Evolutionary conservation across 1,284 basidiomycete genomes (phyloP), one percentile per base, ranked within the genome.

Genomic region (Amylostereum areolatum): DNA sequence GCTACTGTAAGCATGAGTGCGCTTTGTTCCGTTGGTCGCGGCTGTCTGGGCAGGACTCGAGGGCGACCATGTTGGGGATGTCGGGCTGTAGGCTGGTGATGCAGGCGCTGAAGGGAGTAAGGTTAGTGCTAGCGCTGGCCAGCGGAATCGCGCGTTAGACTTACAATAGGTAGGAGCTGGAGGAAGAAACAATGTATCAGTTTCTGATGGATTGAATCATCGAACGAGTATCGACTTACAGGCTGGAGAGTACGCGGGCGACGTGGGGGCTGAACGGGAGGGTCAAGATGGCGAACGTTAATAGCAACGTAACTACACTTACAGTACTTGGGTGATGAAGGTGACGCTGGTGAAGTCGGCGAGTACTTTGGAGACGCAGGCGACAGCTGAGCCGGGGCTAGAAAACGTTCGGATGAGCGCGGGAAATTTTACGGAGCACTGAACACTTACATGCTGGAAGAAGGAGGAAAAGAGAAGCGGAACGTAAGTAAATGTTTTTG

Each of bases 321-420:
- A 90, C 82, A 92, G 67, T 92, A 95, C 73, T 86, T 89, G 43
- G 92, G 92, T 40, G 89, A 92, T 1, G 90, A 78, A 0, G 91
- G 90, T 1, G 89, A 92, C 43, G 84, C 81, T 1, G 88, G 88
- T 2, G 87, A 89, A 0, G 87, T 89, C 5, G 89, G 87, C 29
- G 90, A 92, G 66, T 92, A 92, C 62, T 85, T 85, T 3, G 90
- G 91, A 34, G 88, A 91, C 5, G 90, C 81, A 0, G 91, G 89
- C 29, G 88, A 91, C 25, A 28, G 30, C 41, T 89, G 83, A 18
- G 79, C 78, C 27, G 87, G 81, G 51, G 87, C 81, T 79, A 18
- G 18, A 18, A 18, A 18, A 18, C 18, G 18, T 18, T 18, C 18
- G 18, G 18, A 18, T 18, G 18, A 18, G 18, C 18, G 18, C 18